phyloP scores from a whole-genome alignment of 805 yeast species.

The Lachancea sp. region DNA sequence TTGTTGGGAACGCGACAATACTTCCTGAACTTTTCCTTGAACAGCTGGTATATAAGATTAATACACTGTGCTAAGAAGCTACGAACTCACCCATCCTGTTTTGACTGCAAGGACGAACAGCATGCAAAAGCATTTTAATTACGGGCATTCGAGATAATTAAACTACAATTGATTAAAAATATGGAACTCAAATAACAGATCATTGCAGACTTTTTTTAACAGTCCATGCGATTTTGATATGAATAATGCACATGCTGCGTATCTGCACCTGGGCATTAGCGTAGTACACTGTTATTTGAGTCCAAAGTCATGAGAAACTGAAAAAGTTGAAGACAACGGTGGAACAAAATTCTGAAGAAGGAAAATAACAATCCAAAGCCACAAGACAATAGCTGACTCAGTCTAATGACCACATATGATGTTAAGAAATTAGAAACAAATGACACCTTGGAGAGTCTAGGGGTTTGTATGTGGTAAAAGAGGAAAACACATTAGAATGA shows the following conservation, averaged over 20 bases:
- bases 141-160: constrained; percentile 1
- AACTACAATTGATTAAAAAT: neutral
- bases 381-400: no score
- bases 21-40: neutral
- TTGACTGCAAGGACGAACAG: neutral
- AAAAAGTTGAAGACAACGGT: neutral
- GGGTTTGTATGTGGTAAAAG: no score
- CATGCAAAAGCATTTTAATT: neutral
- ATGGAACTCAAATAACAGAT: neutral
- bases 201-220: neutral
- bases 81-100: neutral
- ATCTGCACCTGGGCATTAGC: neutral
- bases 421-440: no score
- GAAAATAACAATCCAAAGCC: constrained; percentile 5
- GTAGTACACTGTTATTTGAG: neutral
- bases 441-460: no score
- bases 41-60: no score
- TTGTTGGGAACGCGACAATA: no score
- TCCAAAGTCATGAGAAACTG: constrained; percentile 4
- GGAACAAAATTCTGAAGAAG: neutral
- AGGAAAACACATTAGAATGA: no score
- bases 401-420: neutral
- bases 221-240: neutral
- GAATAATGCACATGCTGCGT: neutral
- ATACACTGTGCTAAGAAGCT: no score